Base-by-base conservation (phyloP, 345 rosid genomes). In the Bretschneidera sinensis region DNA sequence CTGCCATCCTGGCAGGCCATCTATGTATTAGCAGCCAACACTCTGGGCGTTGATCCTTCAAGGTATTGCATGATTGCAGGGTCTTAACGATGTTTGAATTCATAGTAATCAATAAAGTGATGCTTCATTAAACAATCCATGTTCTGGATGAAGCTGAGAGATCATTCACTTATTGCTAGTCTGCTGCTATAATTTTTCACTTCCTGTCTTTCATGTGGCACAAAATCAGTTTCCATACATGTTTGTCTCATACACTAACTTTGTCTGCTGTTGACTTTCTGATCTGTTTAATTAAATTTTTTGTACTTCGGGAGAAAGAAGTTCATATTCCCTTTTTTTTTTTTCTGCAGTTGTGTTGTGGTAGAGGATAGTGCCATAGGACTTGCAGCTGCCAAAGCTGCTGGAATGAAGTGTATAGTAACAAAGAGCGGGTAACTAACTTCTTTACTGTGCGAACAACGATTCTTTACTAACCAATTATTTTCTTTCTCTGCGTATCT, bases 311-410 rank as follows among this genome's bases (percentile, higher is more conserved):
- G 33, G 8, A 28, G 33, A 28, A 28, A 28, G 8, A 3, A 28
- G 8, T n/a, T n/a, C n/a, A n/a, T n/a, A n/a, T 53, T 62, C 28
- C 11, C 5, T 58, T 16, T 62, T 50, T 60, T 9, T 47, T 51
- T 45, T 33, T 51, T 68, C 61, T 68, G 74, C 85, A 89, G 98
- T 51, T 92, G 97, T 70, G 97, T 87, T 57, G 95, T 92, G 73
- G 76, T 92, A 48, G 98, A 92, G 82, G 97, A 92, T 71, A 92
- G 96, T 15, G 86, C 81, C 34, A 92, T 87, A 8, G 98, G 95
- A 49, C 95, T 92, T 54, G 86, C 97, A 55, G 97, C 98, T 35
- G 97, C 98, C 61, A 89, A 89, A 82, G 85, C 97, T 55, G 97
- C 98, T 11, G 97, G 92, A 74, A 89, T 89, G 98, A 92, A 79